Evolutionary conservation across 2,329 filamentous ascomycete genomes (phyloP), one percentile per base, ranked within the genome.

Genomic region (Colletotrichum tropicicola): DNA sequence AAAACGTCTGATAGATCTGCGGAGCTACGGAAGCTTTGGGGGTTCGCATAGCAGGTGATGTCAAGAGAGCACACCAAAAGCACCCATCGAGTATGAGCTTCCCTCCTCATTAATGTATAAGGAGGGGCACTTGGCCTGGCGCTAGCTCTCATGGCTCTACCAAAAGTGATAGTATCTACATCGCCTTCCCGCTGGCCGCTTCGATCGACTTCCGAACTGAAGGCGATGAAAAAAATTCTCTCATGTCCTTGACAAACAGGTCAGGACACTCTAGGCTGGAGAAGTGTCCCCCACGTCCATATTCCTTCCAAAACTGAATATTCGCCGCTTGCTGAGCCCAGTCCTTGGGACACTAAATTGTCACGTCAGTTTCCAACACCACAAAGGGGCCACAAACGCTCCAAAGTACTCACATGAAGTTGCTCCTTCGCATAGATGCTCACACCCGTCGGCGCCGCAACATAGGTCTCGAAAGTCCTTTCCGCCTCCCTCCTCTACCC

Each of bases 201-300:
- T n/a, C n/a, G n/a, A n/a, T n/a, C n/a, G n/a, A n/a, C n/a, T n/a
- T n/a, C n/a, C n/a, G n/a, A n/a, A n/a, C n/a, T n/a, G n/a, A n/a
- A n/a, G n/a, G n/a, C n/a, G 25, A 27, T 1, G 45, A 59, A 4
- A 56, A 44, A n/a, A 62, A 66, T 5, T 47, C 23, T 6, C 52
- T 10, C 10, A 62, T 19, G 27, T 66, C 63, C 6, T 56, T 23
- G 9, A 66, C 23, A 12, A 66, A 12, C 5, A 53, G n/a, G 4
- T 62, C 53, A 1, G 58, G 63, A 25, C 58, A 52, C 43, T 66
- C 63, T 0, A 66, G 45, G 10, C 52, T 48, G 9, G 58, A 44
- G 25, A 66, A 66, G 17, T 66, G 63, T 10, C 63, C 58, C 2
- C 63, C 63, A 43, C 32, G 35, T 13, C 54, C 53, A n/a, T 66